Base-by-base conservation (phyloP, 2,329 filamentous ascomycete species). In the Graphiopsis chlorocephala region DNA sequence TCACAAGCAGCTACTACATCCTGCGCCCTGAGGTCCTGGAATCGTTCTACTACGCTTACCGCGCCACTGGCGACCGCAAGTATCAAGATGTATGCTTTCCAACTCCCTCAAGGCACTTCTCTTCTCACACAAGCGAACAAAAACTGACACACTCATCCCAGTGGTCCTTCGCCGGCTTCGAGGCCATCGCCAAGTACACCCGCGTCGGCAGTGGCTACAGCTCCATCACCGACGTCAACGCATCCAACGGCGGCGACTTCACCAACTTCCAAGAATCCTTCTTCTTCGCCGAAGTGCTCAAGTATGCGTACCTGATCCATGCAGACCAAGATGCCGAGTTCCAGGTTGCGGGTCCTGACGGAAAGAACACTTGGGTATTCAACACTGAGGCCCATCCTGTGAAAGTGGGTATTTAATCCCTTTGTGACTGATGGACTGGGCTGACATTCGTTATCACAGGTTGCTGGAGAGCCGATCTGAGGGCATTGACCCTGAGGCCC, bases 221-320 rank as follows among this genome's bases (percentile, higher is more conserved):
- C 14, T 83, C 84, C 31, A 79, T 96, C 63, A 75, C 71, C 0
- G 77, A 96, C 73, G 90, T 96, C 53, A 91, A 90, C 69, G 78
- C 77, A 3, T 71, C 73, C 3, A 82, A 81, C 31, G 91, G 90
- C 11, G 90, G 90, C 0, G 77, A 78, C 0, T 86, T 84, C 65
- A 76, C 78, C 48, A 86, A 96, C 75, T 88, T 89, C 75, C 90
- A 94, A 82, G 91, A 96, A 79, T 93, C 90, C 72, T 96, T 95
- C 79, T 88, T 90, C 81, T 92, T 96, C 76, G 92, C 92, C 0
- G 92, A 96, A 80, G 90, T 93, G 67, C 75, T 96, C 76, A 96
- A 96, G 82, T 96, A 96, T 85, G 64, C 52, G 12, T 63, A 67
- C 52, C 50, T 67, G 35, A 66, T 66, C 26, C 61, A 64, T 47